Base-by-base conservation (phyloP, 2,329 filamentous ascomycete genomes). In the Fusarium haematococcum region DNA sequence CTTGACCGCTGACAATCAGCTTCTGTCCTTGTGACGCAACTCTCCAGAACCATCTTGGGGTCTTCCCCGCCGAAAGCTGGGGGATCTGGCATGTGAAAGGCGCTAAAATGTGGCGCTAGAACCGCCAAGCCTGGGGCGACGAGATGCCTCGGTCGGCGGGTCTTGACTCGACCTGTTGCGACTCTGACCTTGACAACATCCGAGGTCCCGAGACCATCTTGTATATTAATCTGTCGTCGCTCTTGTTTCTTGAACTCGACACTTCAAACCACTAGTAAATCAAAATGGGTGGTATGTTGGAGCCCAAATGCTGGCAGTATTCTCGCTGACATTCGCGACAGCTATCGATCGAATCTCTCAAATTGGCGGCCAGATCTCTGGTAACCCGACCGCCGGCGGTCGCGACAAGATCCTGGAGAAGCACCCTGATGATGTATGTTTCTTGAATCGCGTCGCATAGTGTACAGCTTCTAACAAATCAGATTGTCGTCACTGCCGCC, bases 401-500 rank as follows among this genome's bases (percentile, higher is more conserved):
- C 85, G 86, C 76, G 88, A 89, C 70, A 89, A 86, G 82, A 84
- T 93, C 56, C 86, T 93, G 50, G 85, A 92, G 82, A 93, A 93
- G 86, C 88, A 87, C 81, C 86, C 91, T 65, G 91, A 93, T 81
- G 91, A 93, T 86, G 91, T 92, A 85, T 62, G 85, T 76, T 41
- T 32, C 35, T 27, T 9, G 25, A 43, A 27, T 45, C 41, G 41
- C 41, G 6, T 14, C 32, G 16, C 18, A 14, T 16, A 30, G 27
- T 32, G 11, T 43, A 41, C 32, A 66, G 1, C 16, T 41, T 62
- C 70, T 39, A 68, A 43, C 18, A 20, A 16, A 5, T n/a, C 60
- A 92, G 90, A 91, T 98, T 76, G 97, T 99, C 80, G 91, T 99
- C 73, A 98, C 97, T 72, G 94, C 94, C 77, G 94, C 94, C 77